Evolutionary conservation across 2,329 filamentous ascomycete genomes (phyloP), one percentile per base, ranked within the genome.

Genomic region (Nigrospora sphaerica): DNA sequence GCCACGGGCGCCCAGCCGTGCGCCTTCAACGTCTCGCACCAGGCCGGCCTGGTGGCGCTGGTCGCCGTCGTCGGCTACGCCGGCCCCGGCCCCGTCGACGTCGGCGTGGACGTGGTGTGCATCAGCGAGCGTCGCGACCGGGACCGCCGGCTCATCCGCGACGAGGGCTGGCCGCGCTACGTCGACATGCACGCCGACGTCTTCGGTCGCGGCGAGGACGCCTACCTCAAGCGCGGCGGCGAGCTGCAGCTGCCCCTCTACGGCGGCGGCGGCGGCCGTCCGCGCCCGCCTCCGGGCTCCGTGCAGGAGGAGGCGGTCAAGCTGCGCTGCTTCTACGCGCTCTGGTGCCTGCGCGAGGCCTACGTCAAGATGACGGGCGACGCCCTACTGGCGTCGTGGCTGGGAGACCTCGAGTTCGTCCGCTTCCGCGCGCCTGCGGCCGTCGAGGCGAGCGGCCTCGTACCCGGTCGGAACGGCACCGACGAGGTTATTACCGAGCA

Each of bases 321-420:
- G 58, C 68, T 91, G 28, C 73, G 85, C 6, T 73, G 77, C 45
- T 92, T 92, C 60, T 92, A 90, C 61, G 77, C 85, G 1, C 78
- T 86, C 49, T 92, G 86, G 83, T 88, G 84, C 62, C 75, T 88
- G 62, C 82, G 88, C 55, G 87, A 92, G 67, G 83, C 86, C 1
- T 91, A 88, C 61, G 82, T 91, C 64, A 92, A 91, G 75, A 81
- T 92, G 69, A 86, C 85, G 31, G 87, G 87, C 23, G 85, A 91
- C 57, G 87, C 85, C 1, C 71, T 92, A 48, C 70, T 90, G 10
- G 87, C 87, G 0, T 71, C 72, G 4, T 92, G 87, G 87, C 71
- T 92, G 42, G 70, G 69, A 43, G 77, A 85, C 42, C 68, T 91
- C 10, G 83, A 90, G 56, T 88, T 92, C 59, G 69, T 73, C 48